Evolutionary conservation across 305 asterid species (phyloP), one percentile per base, ranked within the genome.

Genomic region (Nicotiana rustica): DNA sequence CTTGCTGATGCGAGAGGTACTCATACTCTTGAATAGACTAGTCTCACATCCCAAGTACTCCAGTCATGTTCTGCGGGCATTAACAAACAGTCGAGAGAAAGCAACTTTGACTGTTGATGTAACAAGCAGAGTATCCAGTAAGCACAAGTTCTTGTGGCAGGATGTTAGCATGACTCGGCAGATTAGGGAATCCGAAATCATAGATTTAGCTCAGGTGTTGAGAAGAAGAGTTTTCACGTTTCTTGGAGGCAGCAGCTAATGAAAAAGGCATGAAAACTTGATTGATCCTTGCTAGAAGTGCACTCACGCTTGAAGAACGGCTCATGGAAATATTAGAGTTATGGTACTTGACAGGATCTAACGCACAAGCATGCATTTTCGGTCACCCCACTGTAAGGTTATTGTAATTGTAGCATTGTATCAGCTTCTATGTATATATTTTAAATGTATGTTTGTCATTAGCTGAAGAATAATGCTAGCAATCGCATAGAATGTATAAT

Each of bases 11-110:
- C 91, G 99, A 5, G 98, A 96, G 90, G 93, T 96, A 6, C 96
- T 96, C 19, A 96, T 96, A 79, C 90, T 96, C 66, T 83, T 96
- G 88, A 96, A 96, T 84, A 87, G 98, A 85, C 93, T 94, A 1
- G 97, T 85, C 14, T 93, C 99, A n/a, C 97, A 94, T 88, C 97
- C 97, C 61, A 92, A 93, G 68, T 92, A 89, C 86, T 89, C 96
- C 2, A 69, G 47, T 36, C 86, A 85, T 5, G 97, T 92, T 85
- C 86, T 94, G 87, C 89, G 88, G 84, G 92, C 93, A 61, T 82
- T 96, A 86, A 92, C 97, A 18, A 88, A 84, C 71, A 86, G 93
- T 14, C 88, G 95, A 84, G 91, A 89, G 4, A 84, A 87, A 84
- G 91, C 95, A 4, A 87, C 95, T 87, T 87, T 83, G 83, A 86